These are phyloP conservation scores for Flueggea neowawraea DNA, from an alignment of 441 rosid genomes.

Conservation along the genomic window DNA sequence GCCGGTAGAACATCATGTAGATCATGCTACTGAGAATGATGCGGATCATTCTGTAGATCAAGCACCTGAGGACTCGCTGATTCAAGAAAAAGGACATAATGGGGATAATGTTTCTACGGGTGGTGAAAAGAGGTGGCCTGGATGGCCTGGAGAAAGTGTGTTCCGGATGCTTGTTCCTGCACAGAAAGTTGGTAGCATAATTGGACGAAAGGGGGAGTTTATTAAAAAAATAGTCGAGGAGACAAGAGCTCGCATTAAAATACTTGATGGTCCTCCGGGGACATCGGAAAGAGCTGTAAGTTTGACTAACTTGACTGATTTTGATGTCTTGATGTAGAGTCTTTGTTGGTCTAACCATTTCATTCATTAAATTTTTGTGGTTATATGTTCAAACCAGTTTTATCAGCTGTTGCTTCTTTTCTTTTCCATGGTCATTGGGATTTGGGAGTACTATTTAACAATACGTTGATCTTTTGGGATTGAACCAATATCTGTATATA, in stretches of 20 bases:
- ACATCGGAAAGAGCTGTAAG: slow-evolving; percentile 98
- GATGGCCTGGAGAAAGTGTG: slow-evolving; percentile 99
- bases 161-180: slow-evolving; percentile 99
- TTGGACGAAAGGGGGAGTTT: slow-evolving; percentile 97
- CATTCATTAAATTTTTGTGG: no score
- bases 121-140: slow-evolving; percentile 95
- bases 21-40: slow-evolving; percentile 7
- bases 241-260: slow-evolving; percentile 96
- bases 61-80: slow-evolving; percentile 31
- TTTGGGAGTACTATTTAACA: no score
- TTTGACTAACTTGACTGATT: slow-evolving; percentile 14
- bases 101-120: slow-evolving; percentile 39
- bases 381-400: no score
- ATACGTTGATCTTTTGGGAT: no score
- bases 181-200: slow-evolving; percentile 96
- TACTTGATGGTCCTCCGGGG: slow-evolving; percentile 99
- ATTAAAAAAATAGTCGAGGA: slow-evolving; percentile 98
- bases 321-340: neutral
- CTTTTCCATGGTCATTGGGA: no score
- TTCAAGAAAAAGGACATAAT: slow-evolving; percentile 39
- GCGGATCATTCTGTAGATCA: slow-evolving; percentile 13
- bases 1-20: slow-evolving; percentile 19
- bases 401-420: no score
- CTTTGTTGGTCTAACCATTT: neutral
- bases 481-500: no score